Conservation (phyloP, 768 basidiomycete species). For the Auriculariales sp. region DNA sequence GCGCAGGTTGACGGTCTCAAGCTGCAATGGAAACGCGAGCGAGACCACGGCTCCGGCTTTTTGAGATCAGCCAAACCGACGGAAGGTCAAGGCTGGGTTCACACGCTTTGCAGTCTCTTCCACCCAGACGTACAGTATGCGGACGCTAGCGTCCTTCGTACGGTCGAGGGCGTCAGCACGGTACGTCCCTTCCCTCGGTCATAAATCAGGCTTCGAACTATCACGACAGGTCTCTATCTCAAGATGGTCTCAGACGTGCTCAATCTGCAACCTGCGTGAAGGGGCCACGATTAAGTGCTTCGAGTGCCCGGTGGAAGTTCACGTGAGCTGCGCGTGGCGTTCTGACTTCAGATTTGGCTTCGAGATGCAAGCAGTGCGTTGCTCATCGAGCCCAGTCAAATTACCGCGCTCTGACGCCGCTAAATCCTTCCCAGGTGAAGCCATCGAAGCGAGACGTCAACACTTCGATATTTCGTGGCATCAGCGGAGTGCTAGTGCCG, state of each 20-base stretch:
- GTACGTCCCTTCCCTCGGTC: too few relatives aligned
- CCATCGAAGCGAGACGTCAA: conserved; percentile 56
- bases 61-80: conserved; percentile 77
- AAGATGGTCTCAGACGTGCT: conserved; percentile 58
- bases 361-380: conserved; percentile 69
- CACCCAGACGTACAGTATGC: conserved; percentile 74
- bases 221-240: too few relatives aligned
- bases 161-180: conserved; percentile 76
- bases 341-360: conserved; percentile 79
- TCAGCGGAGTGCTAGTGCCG: conserved; percentile 65
- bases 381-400: neutral
- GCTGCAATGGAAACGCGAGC: too few relatives aligned
- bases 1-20: conserved; percentile 20
- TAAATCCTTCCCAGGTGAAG: conserved; percentile 41
- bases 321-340: conserved; percentile 83
- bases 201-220: too few relatives aligned
- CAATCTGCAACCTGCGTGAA: conserved; percentile 50
- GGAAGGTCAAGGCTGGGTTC: conserved; percentile 87
- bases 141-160: conserved; percentile 52
- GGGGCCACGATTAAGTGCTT: conserved; percentile 77
- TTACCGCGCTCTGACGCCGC: conserved; percentile 5
- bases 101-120: conserved; percentile 81
- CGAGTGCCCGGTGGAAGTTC: conserved; percentile 70
- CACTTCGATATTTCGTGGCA: conserved; percentile 58
- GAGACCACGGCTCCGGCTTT: conserved; percentile 19